Evolutionary conservation across 768 basidiomycete genomes (phyloP).

Genomic region (Bullera alba): DNA sequence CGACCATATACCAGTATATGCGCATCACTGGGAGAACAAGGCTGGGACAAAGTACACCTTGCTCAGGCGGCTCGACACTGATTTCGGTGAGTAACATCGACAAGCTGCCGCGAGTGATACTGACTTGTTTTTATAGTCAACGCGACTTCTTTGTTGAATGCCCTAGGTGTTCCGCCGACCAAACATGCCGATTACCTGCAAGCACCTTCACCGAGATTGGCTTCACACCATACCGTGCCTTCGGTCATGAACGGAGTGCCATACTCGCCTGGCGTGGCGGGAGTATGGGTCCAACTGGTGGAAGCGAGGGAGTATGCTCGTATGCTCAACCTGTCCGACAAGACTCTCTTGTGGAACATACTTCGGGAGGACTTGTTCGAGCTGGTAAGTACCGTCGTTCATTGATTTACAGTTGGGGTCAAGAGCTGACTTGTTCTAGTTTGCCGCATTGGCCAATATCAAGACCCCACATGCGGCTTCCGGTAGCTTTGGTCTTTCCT

Average conservation of each 20-base stretch:
- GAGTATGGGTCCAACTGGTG: constrained; percentile 18
- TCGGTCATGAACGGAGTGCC: not conserved
- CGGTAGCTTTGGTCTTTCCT: constrained; percentile 14
- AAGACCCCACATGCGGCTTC: constrained; percentile 15
- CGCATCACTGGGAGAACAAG: constrained; percentile 10
- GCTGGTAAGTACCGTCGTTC: not conserved
- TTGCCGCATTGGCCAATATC: constrained; percentile 15
- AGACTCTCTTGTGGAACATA: constrained; percentile 8
- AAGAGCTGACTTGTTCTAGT: constrained; percentile 6
- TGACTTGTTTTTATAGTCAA: constrained; percentile 19
- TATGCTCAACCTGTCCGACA: constrained; percentile 8
- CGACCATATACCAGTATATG: constrained; percentile 34
- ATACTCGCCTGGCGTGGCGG: constrained; percentile 19
- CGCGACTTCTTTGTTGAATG: constrained; percentile 24
- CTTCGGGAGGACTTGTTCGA: constrained; percentile 24
- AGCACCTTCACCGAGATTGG: constrained; percentile 7
- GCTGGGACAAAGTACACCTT: constrained; percentile 6
- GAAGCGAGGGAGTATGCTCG: constrained; percentile 21
- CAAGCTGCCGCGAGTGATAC: not conserved
- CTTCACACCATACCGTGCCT: constrained; percentile 16
- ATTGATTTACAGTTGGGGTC: not conserved
- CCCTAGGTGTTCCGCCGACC: constrained; percentile 18
- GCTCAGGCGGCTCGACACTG: constrained; percentile 30
- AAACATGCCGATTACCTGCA: constrained; percentile 21
- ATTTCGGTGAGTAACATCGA: constrained; percentile 26